Evolutionary conservation across 2,329 filamentous ascomycete genomes (phyloP).

Genomic region (Hortaea sp.): DNA sequence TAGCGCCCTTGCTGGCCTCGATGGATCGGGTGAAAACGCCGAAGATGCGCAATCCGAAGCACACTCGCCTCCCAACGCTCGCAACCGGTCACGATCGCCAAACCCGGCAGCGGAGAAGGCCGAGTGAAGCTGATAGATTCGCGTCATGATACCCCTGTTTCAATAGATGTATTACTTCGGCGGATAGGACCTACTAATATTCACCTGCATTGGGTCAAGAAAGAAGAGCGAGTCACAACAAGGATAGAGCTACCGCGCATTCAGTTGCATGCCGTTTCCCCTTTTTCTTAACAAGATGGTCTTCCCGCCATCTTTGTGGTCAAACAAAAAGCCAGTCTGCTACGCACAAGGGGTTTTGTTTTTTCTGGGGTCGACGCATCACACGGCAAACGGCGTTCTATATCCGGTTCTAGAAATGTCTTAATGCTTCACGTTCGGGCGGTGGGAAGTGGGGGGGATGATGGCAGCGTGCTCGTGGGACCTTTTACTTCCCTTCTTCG

Average conservation of each 20-base stretch:
- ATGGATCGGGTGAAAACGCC: conserved; percentile 46
- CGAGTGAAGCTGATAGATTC: conserved; percentile 6
- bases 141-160: conserved; percentile 20
- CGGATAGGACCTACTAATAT: conserved; percentile 14
- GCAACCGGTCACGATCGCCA: conserved; percentile 19
- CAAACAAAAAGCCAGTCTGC: no score
- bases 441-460: no score
- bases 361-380: no score
- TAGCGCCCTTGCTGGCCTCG: conserved; percentile 45
- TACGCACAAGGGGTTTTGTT: no score
- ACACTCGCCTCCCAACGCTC: conserved; percentile 22
- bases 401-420: no score
- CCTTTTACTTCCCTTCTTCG: no score
- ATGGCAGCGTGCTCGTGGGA: no score
- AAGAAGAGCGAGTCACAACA: neutral
- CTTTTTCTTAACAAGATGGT: no score
- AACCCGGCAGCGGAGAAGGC: conserved; percentile 15
- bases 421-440: no score
- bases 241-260: conserved; percentile 1
- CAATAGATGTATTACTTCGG: conserved; percentile 16
- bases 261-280: neutral
- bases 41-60: conserved; percentile 43
- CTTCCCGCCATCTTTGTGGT: no score
- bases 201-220: conserved; percentile 4
- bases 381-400: no score